These are phyloP conservation scores for Populus deltoides DNA, from an alignment of 345 rosid genomes.

Conservation along the genomic window DNA sequence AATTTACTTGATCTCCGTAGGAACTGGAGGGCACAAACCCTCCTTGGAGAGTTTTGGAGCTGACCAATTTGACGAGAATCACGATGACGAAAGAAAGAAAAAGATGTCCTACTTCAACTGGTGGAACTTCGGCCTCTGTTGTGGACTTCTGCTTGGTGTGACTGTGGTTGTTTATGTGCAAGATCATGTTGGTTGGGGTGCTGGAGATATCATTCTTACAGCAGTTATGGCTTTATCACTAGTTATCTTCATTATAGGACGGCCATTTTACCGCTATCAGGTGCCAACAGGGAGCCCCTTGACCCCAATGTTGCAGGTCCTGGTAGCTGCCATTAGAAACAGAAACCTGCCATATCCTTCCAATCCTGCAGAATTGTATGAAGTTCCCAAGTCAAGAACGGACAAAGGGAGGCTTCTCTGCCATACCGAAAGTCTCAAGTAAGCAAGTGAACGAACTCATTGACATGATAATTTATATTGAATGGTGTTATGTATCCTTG, in stretches of 20 bases:
- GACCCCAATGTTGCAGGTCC: slow-evolving; percentile 77
- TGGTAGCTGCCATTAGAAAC: slow-evolving; percentile 72
- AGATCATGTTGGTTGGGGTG: slow-evolving; percentile 83
- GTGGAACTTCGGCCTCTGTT: slow-evolving; percentile 84
- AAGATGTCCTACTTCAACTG: slow-evolving; percentile 94
- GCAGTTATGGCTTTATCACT: slow-evolving; percentile 66
- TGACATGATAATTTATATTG: not conserved
- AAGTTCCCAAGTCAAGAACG: slow-evolving; percentile 39
- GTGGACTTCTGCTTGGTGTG: slow-evolving; percentile 70
- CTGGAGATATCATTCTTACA: slow-evolving; percentile 59
- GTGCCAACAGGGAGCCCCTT: slow-evolving; percentile 72
- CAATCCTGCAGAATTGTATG: slow-evolving; percentile 51
- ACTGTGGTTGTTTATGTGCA: slow-evolving; percentile 69
- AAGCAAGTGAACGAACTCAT: slow-evolving; percentile 20
- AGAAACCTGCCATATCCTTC: slow-evolving; percentile 60
- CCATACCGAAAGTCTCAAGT: slow-evolving; percentile 68
- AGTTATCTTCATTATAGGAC: slow-evolving; percentile 56
- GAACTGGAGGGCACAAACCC: slow-evolving; percentile 97
- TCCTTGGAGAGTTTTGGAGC: slow-evolving; percentile 94
- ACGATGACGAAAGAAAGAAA: slow-evolving; percentile 62
- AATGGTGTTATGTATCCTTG: not conserved
- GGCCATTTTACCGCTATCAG: slow-evolving; percentile 69
- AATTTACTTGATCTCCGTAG: slow-evolving; percentile 75
- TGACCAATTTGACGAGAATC: slow-evolving; percentile 86
- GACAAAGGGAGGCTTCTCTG: slow-evolving; percentile 55